A percentile compares a stretch with the other conserved stretches of the same genome.
Conservation (phyloP, 805 yeast species). For the Wickerhamiella qilinensis region DNA sequence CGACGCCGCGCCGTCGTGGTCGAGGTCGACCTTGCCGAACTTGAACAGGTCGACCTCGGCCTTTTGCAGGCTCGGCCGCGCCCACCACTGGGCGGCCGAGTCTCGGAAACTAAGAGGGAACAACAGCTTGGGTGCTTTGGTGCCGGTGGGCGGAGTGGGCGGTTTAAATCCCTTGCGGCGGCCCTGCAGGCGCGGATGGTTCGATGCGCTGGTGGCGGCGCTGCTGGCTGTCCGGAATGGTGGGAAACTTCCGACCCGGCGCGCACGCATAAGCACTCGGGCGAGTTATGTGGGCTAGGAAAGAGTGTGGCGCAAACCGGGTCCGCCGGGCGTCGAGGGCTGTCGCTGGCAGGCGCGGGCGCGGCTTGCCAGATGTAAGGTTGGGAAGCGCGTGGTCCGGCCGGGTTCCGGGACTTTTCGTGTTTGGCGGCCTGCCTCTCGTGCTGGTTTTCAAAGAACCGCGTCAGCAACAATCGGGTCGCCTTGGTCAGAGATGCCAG, state of each 20-base stretch:
- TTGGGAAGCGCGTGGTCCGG: too few relatives aligned
- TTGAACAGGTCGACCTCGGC: constrained; percentile 39
- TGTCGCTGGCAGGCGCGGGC: too few relatives aligned
- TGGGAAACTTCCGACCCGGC: background rate
- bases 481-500: too few relatives aligned
- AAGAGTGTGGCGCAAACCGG: too few relatives aligned
- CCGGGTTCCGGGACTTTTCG: too few relatives aligned
- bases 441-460: too few relatives aligned
- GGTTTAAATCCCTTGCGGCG: background rate
- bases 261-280: background rate
- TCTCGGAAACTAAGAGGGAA: constrained; percentile 25
- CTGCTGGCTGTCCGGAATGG: background rate
- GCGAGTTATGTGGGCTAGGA: too few relatives aligned
- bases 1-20: constrained; percentile 6
- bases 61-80: constrained; percentile 20
- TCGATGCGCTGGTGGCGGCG: background rate
- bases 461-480: too few relatives aligned
- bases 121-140: constrained; percentile 16
- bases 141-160: constrained; percentile 24
- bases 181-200: background rate
- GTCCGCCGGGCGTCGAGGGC: too few relatives aligned
- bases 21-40: constrained; percentile 33
- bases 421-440: too few relatives aligned
- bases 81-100: constrained; percentile 30
- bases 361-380: too few relatives aligned